Conservation (phyloP, 345 rosid genomes). For the Psidium guajava region DNA sequence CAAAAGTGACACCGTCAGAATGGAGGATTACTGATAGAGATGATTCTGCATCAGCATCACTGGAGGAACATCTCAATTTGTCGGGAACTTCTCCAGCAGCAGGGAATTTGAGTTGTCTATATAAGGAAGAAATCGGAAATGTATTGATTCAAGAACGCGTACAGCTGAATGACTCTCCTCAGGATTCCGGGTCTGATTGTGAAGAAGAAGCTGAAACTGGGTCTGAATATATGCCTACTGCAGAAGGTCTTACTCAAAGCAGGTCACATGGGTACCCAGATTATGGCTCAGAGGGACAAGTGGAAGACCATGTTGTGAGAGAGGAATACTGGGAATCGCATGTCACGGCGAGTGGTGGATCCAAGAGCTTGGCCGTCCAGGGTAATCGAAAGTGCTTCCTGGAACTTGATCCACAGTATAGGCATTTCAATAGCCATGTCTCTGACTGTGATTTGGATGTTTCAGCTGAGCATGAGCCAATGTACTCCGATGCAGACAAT, state of each 20-base stretch:
- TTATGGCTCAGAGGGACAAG: slow-evolving; percentile 5
- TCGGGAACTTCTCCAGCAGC: slow-evolving; percentile 6
- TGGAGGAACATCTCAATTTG: background rate
- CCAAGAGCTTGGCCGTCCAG: slow-evolving; percentile 14
- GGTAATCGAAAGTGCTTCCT: slow-evolving; percentile 15
- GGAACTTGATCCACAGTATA: slow-evolving; percentile 9
- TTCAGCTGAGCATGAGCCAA: slow-evolving; percentile 14
- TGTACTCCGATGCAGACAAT: slow-evolving; percentile 9
- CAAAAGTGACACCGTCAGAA: slow-evolving; percentile 1
- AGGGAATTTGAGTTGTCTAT: background rate
- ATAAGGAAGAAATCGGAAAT: background rate
- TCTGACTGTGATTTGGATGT: slow-evolving; percentile 21
- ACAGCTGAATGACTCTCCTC: slow-evolving; percentile 5
- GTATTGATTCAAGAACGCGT: background rate
- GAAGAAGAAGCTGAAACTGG: slow-evolving; percentile 8
- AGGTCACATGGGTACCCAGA: slow-evolving; percentile 5
- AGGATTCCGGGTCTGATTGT: slow-evolving; percentile 4
- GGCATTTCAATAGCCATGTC: background rate
- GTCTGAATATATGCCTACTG: slow-evolving; percentile 6
- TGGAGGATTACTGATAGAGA: slow-evolving; percentile 1
- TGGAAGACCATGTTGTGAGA: slow-evolving; percentile 19
- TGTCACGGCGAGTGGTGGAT: slow-evolving; percentile 22
- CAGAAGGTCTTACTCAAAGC: slow-evolving; percentile 9
- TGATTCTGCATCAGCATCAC: background rate
- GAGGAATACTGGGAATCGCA: slow-evolving; percentile 39